Conservation (phyloP, 306 rosid species). For the Chamaecrista fasciculata region DNA sequence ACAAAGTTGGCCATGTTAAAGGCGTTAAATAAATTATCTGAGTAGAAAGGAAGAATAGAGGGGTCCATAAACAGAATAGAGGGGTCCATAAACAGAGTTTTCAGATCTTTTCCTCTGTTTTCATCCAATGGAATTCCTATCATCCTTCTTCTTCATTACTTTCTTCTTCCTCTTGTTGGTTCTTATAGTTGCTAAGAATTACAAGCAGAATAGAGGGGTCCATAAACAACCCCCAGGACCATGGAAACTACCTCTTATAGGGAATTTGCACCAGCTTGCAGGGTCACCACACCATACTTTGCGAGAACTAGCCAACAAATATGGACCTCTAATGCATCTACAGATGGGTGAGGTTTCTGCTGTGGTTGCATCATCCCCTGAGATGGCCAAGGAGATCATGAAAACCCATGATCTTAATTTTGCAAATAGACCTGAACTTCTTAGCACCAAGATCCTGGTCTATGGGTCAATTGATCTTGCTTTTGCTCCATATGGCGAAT, state of each 20-base stretch:
- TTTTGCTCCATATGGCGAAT: conserved; percentile 40
- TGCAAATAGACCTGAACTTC: conserved; percentile 33
- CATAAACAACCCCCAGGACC: conserved; percentile 12
- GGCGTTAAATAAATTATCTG: too few species aligned
- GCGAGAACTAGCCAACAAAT: conserved; percentile 29
- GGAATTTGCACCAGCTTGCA: conserved; percentile 31
- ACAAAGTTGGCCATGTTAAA: too few species aligned
- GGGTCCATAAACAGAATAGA: too few species aligned
- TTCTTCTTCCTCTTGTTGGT: conserved; percentile 15
- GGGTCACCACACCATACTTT: conserved; percentile 26
- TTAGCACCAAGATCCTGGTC: conserved; percentile 8
- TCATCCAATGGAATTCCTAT: conserved; percentile 21
- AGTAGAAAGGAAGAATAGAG: too few species aligned
- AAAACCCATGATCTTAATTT: conserved; percentile 46
- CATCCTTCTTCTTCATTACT: background rate
- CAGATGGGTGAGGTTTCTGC: conserved; percentile 40
- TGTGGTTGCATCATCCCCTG: conserved; percentile 34
- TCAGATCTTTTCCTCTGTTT: too few species aligned
- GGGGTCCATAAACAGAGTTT: too few species aligned
- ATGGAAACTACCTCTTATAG: too few species aligned
- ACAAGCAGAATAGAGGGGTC: background rate
- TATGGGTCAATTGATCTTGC: conserved; percentile 15
- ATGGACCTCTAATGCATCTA: conserved; percentile 52
- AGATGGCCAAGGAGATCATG: conserved; percentile 28
- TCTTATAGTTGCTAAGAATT: conserved; percentile 10